Percentiles rank a stretch among this genome's conserved stretches.
These are phyloP conservation scores for Sporothrix euskadiensis DNA, from an alignment of 2,329 filamentous ascomycete species.

Conservation along the genomic window DNA sequence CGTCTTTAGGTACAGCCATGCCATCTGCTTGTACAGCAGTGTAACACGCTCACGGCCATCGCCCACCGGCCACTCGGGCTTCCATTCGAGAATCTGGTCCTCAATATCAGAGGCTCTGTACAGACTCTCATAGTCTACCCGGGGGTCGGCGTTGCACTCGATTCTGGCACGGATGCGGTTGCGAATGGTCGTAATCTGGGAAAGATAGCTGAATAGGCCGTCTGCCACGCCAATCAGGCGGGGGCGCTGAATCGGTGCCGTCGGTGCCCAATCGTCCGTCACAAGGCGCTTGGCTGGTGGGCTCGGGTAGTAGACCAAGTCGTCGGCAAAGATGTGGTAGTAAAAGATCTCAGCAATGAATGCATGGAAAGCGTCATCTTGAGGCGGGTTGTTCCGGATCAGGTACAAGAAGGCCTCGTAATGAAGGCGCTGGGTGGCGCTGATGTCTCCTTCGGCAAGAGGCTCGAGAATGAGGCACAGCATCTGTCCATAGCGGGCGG, in stretches of 20 bases:
- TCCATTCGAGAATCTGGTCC: constrained; percentile 71
- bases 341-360: constrained; percentile 79
- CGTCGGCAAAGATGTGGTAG: constrained; percentile 72
- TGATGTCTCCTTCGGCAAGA: constrained; percentile 55
- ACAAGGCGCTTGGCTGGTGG: constrained; percentile 41
- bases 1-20: constrained; percentile 64
- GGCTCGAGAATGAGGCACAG: constrained; percentile 62
- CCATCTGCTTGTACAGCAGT: constrained; percentile 64
- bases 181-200: constrained; percentile 74
- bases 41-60: constrained; percentile 59
- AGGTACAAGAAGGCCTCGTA: constrained; percentile 73
- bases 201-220: constrained; percentile 75
- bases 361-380: constrained; percentile 64
- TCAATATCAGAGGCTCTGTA: constrained; percentile 76
- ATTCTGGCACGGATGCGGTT: constrained; percentile 72
- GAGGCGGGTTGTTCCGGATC: constrained; percentile 61
- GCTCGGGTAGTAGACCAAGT: constrained; percentile 55
- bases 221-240: constrained; percentile 79
- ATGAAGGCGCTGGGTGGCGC: constrained; percentile 76
- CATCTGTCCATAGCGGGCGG: constrained; percentile 63
- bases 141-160: constrained; percentile 60
- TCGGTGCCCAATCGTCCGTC: constrained; percentile 48
- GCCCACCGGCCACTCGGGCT: constrained; percentile 59
- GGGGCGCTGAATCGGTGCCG: constrained; percentile 48
- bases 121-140: constrained; percentile 71